phyloP scores from a whole-genome alignment of 2,329 filamentous ascomycete genomes.

The Apiospora hydei region DNA sequence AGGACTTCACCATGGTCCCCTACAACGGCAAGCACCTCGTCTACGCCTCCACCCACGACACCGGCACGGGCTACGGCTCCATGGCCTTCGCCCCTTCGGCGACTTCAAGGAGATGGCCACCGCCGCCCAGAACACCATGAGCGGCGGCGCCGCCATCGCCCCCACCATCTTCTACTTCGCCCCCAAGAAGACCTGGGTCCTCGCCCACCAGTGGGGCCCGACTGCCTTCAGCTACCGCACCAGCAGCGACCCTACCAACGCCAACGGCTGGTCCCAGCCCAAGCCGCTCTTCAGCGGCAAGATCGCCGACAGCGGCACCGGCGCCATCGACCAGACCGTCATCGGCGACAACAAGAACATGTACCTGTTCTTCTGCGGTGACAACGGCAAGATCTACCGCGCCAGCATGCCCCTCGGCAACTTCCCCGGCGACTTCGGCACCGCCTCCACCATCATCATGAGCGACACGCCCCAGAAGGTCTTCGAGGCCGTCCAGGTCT shows the following conservation, averaged over 20 bases:
- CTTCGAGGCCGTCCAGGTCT: conserved; percentile 73
- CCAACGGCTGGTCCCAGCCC: conserved; percentile 62
- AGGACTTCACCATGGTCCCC: conserved; percentile 65
- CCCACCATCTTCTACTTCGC: conserved; percentile 69
- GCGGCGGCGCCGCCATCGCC: conserved; percentile 53
- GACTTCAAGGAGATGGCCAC: conserved; percentile 61
- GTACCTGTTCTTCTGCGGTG: conserved; percentile 73
- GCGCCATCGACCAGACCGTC: conserved; percentile 68
- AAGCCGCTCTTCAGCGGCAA: conserved; percentile 64
- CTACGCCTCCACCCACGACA: conserved; percentile 60
- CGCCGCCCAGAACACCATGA: conserved; percentile 60
- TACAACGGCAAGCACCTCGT: conserved; percentile 68
- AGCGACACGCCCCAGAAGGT: conserved; percentile 63
- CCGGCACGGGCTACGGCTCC: conserved; percentile 57
- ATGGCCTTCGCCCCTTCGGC: conserved; percentile 64
- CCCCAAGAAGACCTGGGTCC: conserved; percentile 69
- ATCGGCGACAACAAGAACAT: conserved; percentile 68
- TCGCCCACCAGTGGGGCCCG: conserved; percentile 69
- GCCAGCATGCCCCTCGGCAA: conserved; percentile 67
- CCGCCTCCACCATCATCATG: conserved; percentile 55
- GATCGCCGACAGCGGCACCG: conserved; percentile 58
- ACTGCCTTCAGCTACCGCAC: conserved; percentile 67
- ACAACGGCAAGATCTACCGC: conserved; percentile 72
- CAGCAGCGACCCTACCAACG: conserved; percentile 62
- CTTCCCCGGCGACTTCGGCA: conserved; percentile 68